Conservation (phyloP, 331 rosid species). For the Malus hybrid region DNA sequence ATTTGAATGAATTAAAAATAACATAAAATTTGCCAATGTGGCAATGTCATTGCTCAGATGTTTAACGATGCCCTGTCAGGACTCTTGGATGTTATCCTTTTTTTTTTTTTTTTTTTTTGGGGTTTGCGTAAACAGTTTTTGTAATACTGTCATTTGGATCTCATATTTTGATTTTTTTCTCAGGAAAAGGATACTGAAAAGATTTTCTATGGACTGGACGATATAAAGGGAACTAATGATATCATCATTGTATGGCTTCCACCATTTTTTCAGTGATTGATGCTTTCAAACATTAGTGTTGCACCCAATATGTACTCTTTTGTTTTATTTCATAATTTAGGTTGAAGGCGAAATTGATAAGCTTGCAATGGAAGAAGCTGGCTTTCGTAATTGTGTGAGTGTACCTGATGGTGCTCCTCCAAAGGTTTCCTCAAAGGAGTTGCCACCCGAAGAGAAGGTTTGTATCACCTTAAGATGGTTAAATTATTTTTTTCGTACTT, state of each 20-base stretch:
- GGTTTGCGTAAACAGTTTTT: not conserved
- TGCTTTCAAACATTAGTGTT: constrained; percentile 1
- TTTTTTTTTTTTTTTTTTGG: not conserved
- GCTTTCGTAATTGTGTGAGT: constrained; percentile 80
- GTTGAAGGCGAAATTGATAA: constrained; percentile 99
- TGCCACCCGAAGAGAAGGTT: constrained; percentile 75
- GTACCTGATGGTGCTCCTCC: constrained; percentile 99
- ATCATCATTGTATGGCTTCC: constrained; percentile 68
- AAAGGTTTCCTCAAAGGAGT: constrained; percentile 50
- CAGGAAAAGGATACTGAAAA: constrained; percentile 90
- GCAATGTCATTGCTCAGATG: no score
- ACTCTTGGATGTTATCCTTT: not conserved
- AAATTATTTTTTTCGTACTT: not conserved
- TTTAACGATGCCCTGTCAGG: not conserved
- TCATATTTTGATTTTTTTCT: constrained; percentile 23
- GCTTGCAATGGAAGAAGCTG: constrained; percentile 99
- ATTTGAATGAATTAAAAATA: no score
- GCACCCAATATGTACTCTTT: constrained; percentile 10
- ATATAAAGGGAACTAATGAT: constrained; percentile 64
- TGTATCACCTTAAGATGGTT: constrained; percentile 1
- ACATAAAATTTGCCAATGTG: not conserved
- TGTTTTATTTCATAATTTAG: constrained; percentile 30
- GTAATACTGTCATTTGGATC: constrained; percentile 3
- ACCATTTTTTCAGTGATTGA: constrained; percentile 4
- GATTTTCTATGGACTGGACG: constrained; percentile 90